phyloP scores from a whole-genome alignment of 169 alveolate genomes.

The Eimeria brunetti region DNA sequence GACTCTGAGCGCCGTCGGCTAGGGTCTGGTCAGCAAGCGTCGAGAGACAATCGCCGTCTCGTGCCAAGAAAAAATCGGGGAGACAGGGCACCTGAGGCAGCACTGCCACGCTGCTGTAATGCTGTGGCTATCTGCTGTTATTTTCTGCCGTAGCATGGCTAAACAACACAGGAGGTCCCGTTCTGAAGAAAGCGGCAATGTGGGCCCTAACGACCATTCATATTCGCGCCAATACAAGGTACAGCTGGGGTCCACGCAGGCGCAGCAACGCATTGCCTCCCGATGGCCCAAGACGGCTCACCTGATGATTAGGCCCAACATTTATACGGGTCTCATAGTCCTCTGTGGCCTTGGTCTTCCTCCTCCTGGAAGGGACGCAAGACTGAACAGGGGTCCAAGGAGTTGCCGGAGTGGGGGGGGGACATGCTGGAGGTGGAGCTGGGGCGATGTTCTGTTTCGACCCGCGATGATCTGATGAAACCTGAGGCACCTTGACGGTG shows the following conservation, averaged over 20 bases:
- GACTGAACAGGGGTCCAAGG: constrained; percentile 46
- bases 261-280: neutral
- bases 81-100: constrained; percentile 70
- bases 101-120: neutral
- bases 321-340: constrained; percentile 62
- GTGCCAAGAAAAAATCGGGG: constrained; percentile 70
- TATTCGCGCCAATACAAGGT: neutral
- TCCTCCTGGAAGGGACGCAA: constrained; percentile 66
- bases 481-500: constrained; percentile 29
- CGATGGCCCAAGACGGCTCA: neutral
- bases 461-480: constrained; percentile 7
- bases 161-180: neutral
- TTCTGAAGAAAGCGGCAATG: neutral
- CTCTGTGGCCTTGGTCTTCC: constrained; percentile 53
- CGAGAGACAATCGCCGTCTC: constrained; percentile 61
- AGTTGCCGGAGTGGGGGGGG: constrained; percentile 46
- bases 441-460: constrained; percentile 21
- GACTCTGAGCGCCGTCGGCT: constrained; percentile 65
- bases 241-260: neutral
- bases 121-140: neutral
- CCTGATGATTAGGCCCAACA: constrained; percentile 68
- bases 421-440: constrained; percentile 42
- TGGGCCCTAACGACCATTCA: neutral
- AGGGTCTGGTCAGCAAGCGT: constrained; percentile 56
- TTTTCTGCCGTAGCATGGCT: neutral